Conservation (phyloP, 257 asterid genomes). For the Vinca minor region DNA sequence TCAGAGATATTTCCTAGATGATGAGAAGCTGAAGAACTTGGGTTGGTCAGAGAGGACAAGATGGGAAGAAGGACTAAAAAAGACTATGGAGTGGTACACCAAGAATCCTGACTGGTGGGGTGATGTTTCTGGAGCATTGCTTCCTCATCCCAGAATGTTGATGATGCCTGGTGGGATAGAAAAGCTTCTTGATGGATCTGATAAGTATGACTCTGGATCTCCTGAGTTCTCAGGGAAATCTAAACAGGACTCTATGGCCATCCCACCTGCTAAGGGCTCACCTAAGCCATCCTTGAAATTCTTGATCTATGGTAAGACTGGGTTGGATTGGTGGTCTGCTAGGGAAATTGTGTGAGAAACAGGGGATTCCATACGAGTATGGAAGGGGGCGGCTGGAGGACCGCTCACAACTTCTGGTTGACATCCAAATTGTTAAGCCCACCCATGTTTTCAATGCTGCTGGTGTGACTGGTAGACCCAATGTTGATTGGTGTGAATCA, state of each 20-base stretch:
- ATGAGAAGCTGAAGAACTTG: constrained; percentile 69
- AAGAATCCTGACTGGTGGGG: constrained; percentile 98
- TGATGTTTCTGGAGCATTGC: constrained; percentile 90
- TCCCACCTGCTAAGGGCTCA: constrained; percentile 39
- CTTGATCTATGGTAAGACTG: constrained; percentile 87
- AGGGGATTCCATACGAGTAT: constrained; percentile 71
- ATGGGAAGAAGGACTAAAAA: constrained; percentile 88
- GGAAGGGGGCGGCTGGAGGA: constrained; percentile 88
- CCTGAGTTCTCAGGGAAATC: constrained; percentile 41
- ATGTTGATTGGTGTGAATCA: constrained; percentile 96
- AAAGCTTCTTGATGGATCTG: constrained; percentile 59
- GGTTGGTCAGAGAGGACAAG: constrained; percentile 84
- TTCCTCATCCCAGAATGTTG: constrained; percentile 96
- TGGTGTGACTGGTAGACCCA: constrained; percentile 97
- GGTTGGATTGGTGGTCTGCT: constrained; percentile 97
- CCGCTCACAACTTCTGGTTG: constrained; percentile 56
- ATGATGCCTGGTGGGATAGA: constrained; percentile 90
- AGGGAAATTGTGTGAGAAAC: constrained; percentile 82
- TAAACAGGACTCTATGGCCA: constrained; percentile 37
- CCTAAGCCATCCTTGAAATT: constrained; percentile 59
- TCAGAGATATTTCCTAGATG: constrained; percentile 94
- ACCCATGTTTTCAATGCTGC: constrained; percentile 95
- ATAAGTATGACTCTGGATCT: constrained; percentile 48
- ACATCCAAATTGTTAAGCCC: constrained; percentile 59
- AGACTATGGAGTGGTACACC: constrained; percentile 86